A percentile compares a stretch with the other conserved stretches of the same genome.
Evolutionary conservation across 805 yeast species (phyloP).

Genomic region (Saccharomycopsis sp.): DNA sequence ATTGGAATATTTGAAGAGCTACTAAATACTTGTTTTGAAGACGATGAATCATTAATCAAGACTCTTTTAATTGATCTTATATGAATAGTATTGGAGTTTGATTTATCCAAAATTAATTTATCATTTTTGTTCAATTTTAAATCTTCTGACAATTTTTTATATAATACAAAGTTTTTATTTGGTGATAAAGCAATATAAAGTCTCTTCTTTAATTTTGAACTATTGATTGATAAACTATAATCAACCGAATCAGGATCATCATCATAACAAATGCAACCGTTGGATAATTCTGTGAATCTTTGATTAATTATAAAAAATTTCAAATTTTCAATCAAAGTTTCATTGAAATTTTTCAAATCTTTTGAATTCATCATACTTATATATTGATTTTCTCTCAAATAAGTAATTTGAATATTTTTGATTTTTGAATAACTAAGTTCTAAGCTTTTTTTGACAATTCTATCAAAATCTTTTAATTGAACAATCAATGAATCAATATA

Average conservation of each 20-base stretch:
- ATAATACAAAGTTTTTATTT: conserved; percentile 3
- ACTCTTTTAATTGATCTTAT: conserved; percentile 5
- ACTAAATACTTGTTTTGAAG: no score
- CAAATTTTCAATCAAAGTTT: conserved; percentile 3
- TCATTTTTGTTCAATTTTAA: not conserved
- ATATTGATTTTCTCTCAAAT: conserved; percentile 7
- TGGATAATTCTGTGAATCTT: conserved; percentile 4
- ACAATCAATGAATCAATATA: not conserved
- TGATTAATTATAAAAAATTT: conserved; percentile 7
- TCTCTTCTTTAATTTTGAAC: not conserved
- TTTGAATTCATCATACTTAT: not conserved
- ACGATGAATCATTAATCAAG: not conserved
- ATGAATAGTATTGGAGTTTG: conserved; percentile 2
- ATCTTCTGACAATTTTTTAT: not conserved
- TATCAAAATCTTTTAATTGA: not conserved
- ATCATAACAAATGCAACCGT: conserved; percentile 6
- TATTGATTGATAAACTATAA: not conserved
- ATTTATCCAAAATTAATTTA: conserved; percentile 1
- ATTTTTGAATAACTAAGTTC: conserved; percentile 1
- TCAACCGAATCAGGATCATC: not conserved
- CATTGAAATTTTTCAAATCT: conserved; percentile 1
- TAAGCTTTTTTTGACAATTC: not conserved
- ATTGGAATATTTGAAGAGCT: not conserved
- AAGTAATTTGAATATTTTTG: not conserved
- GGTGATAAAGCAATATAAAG: conserved; percentile 7